Evolutionary conservation across 1,284 basidiomycete species (phyloP).

Genomic region (Melampsora americana): DNA sequence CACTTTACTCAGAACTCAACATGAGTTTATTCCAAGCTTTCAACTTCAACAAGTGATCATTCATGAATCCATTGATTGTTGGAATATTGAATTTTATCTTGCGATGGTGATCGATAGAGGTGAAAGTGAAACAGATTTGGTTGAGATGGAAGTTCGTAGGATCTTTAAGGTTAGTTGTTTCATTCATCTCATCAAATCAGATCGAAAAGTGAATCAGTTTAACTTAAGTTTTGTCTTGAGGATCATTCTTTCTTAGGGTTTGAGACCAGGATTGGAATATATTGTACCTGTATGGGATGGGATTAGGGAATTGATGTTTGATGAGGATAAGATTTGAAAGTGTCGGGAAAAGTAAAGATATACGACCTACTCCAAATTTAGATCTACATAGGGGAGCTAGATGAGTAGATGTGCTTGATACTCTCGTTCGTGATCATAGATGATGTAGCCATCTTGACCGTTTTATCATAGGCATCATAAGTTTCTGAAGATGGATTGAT

Average conservation of each 20-base stretch:
- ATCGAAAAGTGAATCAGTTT: neutral
- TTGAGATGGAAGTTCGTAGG: neutral
- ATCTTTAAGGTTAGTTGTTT: neutral
- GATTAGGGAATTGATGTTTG: slow-evolving; percentile 32
- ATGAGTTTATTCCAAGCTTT: slow-evolving; percentile 16
- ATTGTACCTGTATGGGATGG: slow-evolving; percentile 36
- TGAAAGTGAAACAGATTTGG: neutral
- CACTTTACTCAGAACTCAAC: slow-evolving; percentile 4
- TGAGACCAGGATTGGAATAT: slow-evolving; percentile 19
- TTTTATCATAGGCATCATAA: no score
- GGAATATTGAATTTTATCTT: slow-evolving; percentile 39
- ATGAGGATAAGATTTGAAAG: neutral
- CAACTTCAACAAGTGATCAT: slow-evolving; percentile 37
- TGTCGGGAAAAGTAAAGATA: neutral
- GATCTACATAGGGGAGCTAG: no score
- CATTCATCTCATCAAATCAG: neutral
- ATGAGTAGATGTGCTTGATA: no score
- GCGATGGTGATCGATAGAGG: slow-evolving; percentile 25
- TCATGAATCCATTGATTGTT: slow-evolving; percentile 41
- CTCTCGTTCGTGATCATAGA: no score
- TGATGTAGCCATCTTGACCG: no score
- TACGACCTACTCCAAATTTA: neutral
- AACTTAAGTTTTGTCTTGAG: neutral
- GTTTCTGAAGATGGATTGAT: no score
- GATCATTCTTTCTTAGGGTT: neutral